These are phyloP conservation scores for Fusarium acutatum DNA, from an alignment of 2,329 filamentous ascomycete genomes.

Conservation along the genomic window DNA sequence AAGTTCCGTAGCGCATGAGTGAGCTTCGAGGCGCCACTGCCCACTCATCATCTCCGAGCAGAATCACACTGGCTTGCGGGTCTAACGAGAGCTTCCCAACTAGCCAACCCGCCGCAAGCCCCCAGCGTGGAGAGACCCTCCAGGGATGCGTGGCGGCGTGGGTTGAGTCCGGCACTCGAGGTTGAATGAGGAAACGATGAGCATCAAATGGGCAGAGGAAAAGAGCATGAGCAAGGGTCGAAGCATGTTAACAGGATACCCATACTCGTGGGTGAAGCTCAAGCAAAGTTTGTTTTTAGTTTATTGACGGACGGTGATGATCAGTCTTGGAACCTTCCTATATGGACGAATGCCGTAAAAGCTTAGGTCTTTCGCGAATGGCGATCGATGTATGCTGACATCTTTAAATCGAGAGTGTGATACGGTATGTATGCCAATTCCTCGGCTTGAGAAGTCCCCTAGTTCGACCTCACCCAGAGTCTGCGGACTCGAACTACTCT, in stretches of 20 bases:
- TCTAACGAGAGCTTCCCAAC: slow-evolving; percentile 15
- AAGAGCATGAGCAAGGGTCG: neutral
- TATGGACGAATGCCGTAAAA: neutral
- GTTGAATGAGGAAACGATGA: slow-evolving; percentile 20
- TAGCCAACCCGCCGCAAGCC: slow-evolving; percentile 13
- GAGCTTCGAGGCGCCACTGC: slow-evolving; percentile 11
- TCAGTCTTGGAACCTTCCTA: neutral
- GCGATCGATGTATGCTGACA: slow-evolving; percentile 5
- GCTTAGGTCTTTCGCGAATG: neutral
- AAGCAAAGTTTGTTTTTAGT: slow-evolving; percentile 7
- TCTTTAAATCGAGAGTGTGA: neutral
- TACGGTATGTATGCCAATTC: neutral
- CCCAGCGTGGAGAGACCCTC: slow-evolving; percentile 19
- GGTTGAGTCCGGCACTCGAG: slow-evolving; percentile 14
- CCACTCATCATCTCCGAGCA: slow-evolving; percentile 40
- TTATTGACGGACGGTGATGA: neutral
- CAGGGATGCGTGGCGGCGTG: slow-evolving; percentile 30
- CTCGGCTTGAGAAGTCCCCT: neutral
- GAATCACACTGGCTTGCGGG: slow-evolving; percentile 28
- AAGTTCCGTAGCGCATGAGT: slow-evolving; percentile 22
- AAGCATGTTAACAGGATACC: neutral
- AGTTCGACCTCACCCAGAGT: neutral
- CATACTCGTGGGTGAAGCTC: neutral
- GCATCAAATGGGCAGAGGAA: slow-evolving; percentile 14
- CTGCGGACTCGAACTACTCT: neutral